Percentiles rank a stretch among this genome's conserved stretches.
phyloP scores from a whole-genome alignment of 208 protist genomes.

The Leishmania arabica region DNA sequence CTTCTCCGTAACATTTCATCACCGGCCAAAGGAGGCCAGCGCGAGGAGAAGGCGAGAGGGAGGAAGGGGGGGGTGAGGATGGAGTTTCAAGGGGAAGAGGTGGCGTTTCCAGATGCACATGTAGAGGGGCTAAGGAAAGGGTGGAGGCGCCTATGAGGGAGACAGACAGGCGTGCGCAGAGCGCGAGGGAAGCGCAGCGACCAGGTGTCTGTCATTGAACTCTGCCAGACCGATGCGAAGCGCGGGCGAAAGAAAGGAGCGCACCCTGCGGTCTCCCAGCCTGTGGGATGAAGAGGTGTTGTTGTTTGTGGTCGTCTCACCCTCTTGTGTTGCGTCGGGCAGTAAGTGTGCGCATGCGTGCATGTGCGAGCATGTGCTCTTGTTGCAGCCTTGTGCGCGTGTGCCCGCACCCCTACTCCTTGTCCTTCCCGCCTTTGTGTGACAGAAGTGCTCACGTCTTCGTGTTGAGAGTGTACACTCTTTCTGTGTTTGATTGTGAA shows the following conservation, averaged over 20 bases:
- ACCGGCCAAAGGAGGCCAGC: not conserved
- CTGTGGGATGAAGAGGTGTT: not conserved
- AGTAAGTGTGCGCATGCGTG: slow-evolving; percentile 9
- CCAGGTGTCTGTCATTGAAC: not conserved
- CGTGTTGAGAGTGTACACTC: not conserved
- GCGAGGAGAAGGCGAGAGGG: not conserved
- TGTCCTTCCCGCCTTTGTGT: not conserved
- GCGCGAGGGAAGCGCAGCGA: not conserved
- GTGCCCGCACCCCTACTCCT: not conserved
- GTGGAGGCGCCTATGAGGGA: not conserved
- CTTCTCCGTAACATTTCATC: not conserved
- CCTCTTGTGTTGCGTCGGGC: not conserved
- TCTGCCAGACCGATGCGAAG: not conserved
- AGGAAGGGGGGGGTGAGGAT: not conserved
- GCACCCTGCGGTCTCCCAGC: not conserved
- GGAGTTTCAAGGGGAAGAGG: not conserved
- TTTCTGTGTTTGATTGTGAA: slow-evolving; percentile 4
- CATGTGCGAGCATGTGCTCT: not conserved
- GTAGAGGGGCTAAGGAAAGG: not conserved
- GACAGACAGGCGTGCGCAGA: not conserved
- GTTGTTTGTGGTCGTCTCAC: not conserved
- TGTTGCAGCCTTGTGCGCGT: not conserved
- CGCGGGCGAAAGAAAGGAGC: not conserved
- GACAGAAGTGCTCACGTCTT: not conserved
- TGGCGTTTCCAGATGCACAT: not conserved